These are phyloP conservation scores for Pachysandra terminalis DNA, from an alignment of 164 flowering plant genomes.

Conservation along the genomic window DNA sequence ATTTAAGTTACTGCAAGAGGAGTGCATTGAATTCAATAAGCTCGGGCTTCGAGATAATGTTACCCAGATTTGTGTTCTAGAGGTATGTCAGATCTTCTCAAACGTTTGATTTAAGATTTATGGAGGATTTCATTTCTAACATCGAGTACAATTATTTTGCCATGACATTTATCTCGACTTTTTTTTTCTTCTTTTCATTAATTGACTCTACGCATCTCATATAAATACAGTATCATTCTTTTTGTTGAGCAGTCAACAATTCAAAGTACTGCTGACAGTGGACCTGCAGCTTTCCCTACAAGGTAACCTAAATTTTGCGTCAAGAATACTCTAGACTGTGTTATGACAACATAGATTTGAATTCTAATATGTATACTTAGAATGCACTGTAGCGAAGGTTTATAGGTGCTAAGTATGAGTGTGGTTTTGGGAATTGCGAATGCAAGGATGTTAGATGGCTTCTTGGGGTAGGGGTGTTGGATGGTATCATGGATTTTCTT, in stretches of 20 bases:
- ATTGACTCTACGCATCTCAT: neutral
- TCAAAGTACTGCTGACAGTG: constrained; percentile 26
- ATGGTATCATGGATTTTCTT: too few relatives aligned
- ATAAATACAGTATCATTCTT: constrained; percentile 11
- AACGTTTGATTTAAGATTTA: neutral
- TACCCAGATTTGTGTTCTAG: constrained; percentile 94
- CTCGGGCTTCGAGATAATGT: constrained; percentile 90
- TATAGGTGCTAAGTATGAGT: too few relatives aligned
- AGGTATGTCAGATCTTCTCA: constrained; percentile 43
- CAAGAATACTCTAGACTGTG: neutral
- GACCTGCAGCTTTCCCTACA: constrained; percentile 21
- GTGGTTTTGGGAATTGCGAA: too few relatives aligned
- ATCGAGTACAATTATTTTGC: neutral
- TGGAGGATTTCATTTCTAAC: neutral
- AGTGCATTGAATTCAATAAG: constrained; percentile 72
- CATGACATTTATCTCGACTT: neutral
- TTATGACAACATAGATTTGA: too few relatives aligned
- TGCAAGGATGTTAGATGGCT: too few relatives aligned
- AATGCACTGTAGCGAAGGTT: too few relatives aligned
- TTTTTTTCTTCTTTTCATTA: too few relatives aligned
- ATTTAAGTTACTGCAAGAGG: constrained; percentile 82
- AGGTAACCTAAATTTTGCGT: constrained; percentile 35
- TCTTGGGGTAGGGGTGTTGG: too few relatives aligned
- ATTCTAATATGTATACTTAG: too few relatives aligned
- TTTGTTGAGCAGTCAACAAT: constrained; percentile 36